Percentiles rank a stretch among this genome's conserved stretches.
These are phyloP conservation scores for Nymphaea colorata DNA, from an alignment of 164 flowering plant species.

Conservation along the genomic window DNA sequence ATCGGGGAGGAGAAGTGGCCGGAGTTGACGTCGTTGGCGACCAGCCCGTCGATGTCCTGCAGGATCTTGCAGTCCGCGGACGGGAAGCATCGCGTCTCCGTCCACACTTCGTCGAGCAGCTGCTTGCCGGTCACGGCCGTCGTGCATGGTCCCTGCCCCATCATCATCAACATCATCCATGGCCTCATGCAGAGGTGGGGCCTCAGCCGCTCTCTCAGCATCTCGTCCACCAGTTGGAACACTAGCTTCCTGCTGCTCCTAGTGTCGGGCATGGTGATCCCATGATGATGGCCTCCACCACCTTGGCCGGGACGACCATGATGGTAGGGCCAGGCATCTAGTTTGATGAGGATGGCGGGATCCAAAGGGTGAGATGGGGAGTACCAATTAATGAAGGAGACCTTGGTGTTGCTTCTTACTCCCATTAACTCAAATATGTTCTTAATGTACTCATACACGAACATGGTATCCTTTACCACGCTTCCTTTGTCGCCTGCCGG, in stretches of 20 bases:
- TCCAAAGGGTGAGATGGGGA: constrained; percentile 55
- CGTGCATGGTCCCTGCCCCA: background rate
- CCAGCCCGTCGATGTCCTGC: constrained; percentile 59
- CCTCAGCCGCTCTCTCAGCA: constrained; percentile 24
- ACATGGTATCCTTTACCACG: background rate
- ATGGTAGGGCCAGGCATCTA: constrained; percentile 21
- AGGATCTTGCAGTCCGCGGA: constrained; percentile 36
- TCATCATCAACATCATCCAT: constrained; percentile 10
- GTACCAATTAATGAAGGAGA: constrained; percentile 32
- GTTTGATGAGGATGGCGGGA: constrained; percentile 42
- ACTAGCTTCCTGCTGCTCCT: constrained; percentile 33
- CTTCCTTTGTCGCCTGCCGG: background rate
- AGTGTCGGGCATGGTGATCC: background rate
- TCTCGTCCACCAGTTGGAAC: constrained; percentile 47
- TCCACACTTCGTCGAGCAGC: constrained; percentile 24
- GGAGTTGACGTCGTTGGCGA: constrained; percentile 34
- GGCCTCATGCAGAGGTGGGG: constrained; percentile 25
- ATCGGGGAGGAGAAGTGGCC: constrained; percentile 1
- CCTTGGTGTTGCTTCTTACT: constrained; percentile 15
- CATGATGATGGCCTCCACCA: background rate
- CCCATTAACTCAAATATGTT: constrained; percentile 38
- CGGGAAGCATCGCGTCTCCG: constrained; percentile 31
- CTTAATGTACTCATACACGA: constrained; percentile 23
- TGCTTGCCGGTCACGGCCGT: constrained; percentile 17
- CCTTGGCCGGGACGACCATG: constrained; percentile 4